Evolutionary conservation across 148 eudicot species (phyloP), one percentile per base, ranked within the genome.

Genomic region (Nepenthes mirabilis): DNA sequence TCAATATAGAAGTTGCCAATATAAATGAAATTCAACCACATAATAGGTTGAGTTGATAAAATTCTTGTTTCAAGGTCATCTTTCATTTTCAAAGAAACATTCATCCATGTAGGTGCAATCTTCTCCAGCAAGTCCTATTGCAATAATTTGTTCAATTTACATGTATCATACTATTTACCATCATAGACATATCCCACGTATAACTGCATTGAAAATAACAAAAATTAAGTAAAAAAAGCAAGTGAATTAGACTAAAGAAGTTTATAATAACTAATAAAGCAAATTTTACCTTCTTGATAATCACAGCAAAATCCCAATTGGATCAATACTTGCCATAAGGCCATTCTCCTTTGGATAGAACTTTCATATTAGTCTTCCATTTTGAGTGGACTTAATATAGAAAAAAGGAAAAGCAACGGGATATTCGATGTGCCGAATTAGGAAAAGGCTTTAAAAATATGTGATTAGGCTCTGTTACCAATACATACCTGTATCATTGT

Each of bases 401-500:
- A 93, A 93, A 69, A 93, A 93, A 49, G 96, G 87, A 64, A 66
- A 93, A 37, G 81, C 99, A 68, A 89, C 99, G 6, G 99, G 96
- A 64, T 73, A 69, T 52, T 73, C 83, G 88, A 64, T 61, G 70
- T 37, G 96, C 88, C 77, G 88, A 81, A 75, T 93, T 93, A 56
- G 96, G 96, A 64, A 93, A 72, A 10, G 99, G 96, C 66, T 80
- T 80, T 55, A 86, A 68, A 61, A 93, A 86, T 58, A 93, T 65
- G 66, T 93, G 99, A 74, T 93, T 96, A 23, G 99, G 99, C 77
- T 93, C 95, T 9, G 95, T 96, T 96, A 93, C 88, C 65, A 93
- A 64, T 60, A 93, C 78, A 76, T 93, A 93, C 40, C 99, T 93
- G 77, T 34, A 9, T 53, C 34, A 37, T 55, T 59, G 14, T 11